phyloP scores from a whole-genome alignment of 1,139 yeast species.

The Spathaspora sp. region DNA sequence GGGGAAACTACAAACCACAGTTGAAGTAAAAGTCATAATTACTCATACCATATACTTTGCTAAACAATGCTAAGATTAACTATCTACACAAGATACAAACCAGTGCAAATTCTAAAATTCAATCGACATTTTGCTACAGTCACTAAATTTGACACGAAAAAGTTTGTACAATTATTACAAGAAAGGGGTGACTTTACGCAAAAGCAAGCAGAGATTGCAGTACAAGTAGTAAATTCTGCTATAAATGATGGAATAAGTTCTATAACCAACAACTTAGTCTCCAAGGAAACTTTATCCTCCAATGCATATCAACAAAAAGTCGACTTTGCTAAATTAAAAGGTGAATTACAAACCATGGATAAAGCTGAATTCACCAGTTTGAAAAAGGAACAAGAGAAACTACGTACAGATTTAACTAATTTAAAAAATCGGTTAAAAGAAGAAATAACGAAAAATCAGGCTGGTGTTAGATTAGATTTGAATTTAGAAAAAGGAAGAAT shows the following conservation, averaged over 20 bases:
- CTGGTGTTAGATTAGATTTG: slow-evolving; percentile 85
- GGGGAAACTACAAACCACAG: neutral
- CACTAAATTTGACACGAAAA: slow-evolving; percentile 74
- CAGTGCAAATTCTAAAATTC: neutral
- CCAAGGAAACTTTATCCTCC: slow-evolving; percentile 77
- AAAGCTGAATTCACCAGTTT: slow-evolving; percentile 79
- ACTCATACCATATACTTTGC: neutral
- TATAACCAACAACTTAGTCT: slow-evolving; percentile 73
- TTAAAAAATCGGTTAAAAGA: slow-evolving; percentile 82
- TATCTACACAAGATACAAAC: neutral
- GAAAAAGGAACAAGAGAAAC: slow-evolving; percentile 83
- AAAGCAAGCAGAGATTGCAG: slow-evolving; percentile 80
- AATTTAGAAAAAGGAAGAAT: slow-evolving; percentile 94
- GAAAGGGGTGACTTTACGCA: slow-evolving; percentile 67
- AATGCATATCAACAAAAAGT: slow-evolving; percentile 94
- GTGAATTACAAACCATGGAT: slow-evolving; percentile 87
- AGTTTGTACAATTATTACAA: slow-evolving; percentile 67
- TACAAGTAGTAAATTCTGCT: slow-evolving; percentile 71
- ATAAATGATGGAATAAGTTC: slow-evolving; percentile 79
- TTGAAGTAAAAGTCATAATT: neutral
- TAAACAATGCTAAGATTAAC: neutral
- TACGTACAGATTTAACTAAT: slow-evolving; percentile 83
- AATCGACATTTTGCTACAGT: slow-evolving; percentile 27
- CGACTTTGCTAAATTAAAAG: slow-evolving; percentile 90
- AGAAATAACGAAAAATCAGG: slow-evolving; percentile 87